Evolutionary conservation across 768 basidiomycete genomes (phyloP), one percentile per base, ranked within the genome.

Genomic region (Aureoboletus auriporus): DNA sequence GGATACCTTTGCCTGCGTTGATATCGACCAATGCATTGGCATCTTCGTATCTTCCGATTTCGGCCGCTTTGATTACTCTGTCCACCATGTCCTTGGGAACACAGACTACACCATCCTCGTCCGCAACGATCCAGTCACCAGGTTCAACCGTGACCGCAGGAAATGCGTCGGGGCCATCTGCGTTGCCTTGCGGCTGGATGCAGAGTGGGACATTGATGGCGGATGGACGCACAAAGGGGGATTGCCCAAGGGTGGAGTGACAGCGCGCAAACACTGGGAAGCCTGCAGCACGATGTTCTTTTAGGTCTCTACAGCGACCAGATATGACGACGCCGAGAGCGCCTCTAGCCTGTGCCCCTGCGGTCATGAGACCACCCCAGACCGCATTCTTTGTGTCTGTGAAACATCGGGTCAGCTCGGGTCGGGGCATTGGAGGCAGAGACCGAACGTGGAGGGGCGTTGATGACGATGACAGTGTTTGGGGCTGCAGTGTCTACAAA

Each of bases 341-440:
- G 16, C 77, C 77, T 47, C 84, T 81, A 11, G 80, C 77, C 60
- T 82, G 78, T 1, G 92, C 92, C 17, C 89, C 89, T 0, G 89
- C 87, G 10, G 89, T 83, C 91, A 93, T 91, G 42, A 91, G 79
- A 16, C 93, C 92, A 20, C 93, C 92, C 93, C 93, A 95, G 6
- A 92, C 88, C 5, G 91, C 90, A 57, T 83, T 86, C 66, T 85
- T 86, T 26, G 75, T 71, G 47, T 82, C 89, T 85, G 63, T 23
- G 39, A 20, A n/a, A 17, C 3, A 36, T 20, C 6, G 7, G n/a
- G 41, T 62, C 40, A 44, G 39, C 26, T 31, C 40, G 27, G 34
- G 36, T 28, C 13, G 0, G 8, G 23, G 39, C 35, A 47, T 34
- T 44, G 38, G 38, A 1, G 37, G 41, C 47, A 36, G 56, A 60